phyloP scores from a whole-genome alignment of 1,284 basidiomycete species.

The Moesziomyces globuligerus region DNA sequence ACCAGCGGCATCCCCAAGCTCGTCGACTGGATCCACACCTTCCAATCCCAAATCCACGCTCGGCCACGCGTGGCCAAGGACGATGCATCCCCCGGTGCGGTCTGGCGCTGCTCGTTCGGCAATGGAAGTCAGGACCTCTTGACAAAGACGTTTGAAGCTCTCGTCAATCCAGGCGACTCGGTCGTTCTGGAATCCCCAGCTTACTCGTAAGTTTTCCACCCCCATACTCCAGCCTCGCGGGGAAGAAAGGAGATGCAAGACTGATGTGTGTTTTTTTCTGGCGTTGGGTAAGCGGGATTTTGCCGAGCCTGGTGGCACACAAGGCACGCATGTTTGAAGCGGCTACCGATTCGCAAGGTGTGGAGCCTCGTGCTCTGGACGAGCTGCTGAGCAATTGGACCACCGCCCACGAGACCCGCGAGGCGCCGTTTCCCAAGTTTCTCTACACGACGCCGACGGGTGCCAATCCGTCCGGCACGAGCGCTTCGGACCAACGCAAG shows the following conservation, averaged over 20 bases:
- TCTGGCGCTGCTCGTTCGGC: conserved; percentile 74
- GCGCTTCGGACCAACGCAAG: conserved; percentile 73
- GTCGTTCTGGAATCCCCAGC: conserved; percentile 86
- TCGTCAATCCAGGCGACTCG: conserved; percentile 82
- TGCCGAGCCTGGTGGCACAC: conserved; percentile 54
- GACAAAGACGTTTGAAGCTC: conserved; percentile 74
- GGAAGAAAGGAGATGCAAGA: too few relatives aligned
- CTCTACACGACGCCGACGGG: conserved; percentile 78
- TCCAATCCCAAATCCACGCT: conserved; percentile 74
- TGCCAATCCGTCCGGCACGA: conserved; percentile 64
- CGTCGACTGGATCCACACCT: conserved; percentile 73
- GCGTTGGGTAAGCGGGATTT: conserved; percentile 35
- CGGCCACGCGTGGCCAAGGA: conserved; percentile 53
- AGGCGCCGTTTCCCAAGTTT: conserved; percentile 75
- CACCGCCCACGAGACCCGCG: conserved; percentile 72
- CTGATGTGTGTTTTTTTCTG: too few relatives aligned
- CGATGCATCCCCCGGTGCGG: conserved; percentile 68
- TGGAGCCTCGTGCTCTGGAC: conserved; percentile 75
- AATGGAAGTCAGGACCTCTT: conserved; percentile 88
- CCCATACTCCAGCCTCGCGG: too few relatives aligned
- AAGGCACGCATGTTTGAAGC: conserved; percentile 71
- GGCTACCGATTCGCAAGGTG: conserved; percentile 81
- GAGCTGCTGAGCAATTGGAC: conserved; percentile 78
- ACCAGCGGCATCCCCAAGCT: conserved; percentile 79
- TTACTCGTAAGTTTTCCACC: conserved; percentile 72